A percentile compares a stretch with the other conserved stretches of the same genome.
These are phyloP conservation scores for Monosporascus ibericus DNA, from an alignment of 2,329 filamentous ascomycete genomes.

Conservation along the genomic window DNA sequence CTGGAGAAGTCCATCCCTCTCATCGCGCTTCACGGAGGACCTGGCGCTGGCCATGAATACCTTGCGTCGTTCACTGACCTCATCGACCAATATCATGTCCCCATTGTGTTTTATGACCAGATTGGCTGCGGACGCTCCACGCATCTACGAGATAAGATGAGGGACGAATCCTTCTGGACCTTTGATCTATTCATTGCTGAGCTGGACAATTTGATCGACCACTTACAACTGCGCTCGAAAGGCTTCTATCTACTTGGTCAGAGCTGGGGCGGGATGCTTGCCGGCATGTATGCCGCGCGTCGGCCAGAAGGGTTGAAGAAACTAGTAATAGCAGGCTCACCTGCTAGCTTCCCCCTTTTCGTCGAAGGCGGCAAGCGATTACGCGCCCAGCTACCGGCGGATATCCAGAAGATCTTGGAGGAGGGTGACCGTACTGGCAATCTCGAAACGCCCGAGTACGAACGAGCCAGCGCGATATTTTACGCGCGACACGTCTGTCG, in stretches of 20 bases:
- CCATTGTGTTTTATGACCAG: constrained; percentile 41
- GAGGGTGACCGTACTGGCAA: constrained; percentile 12
- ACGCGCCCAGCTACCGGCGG: constrained; percentile 9
- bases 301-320: constrained; percentile 7
- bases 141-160: constrained; percentile 34
- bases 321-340: constrained; percentile 10
- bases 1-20: constrained; percentile 29
- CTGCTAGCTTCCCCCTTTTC: constrained; percentile 11
- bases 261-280: constrained; percentile 4
- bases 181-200: constrained; percentile 8
- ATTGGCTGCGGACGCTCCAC: constrained; percentile 41
- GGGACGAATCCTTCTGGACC: constrained; percentile 15
- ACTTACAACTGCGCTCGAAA: constrained; percentile 1
- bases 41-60: constrained; percentile 2
- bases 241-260: constrained; percentile 1
- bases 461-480: constrained; percentile 8
- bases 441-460: constrained; percentile 11
- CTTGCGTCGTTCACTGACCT: not conserved
- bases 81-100: not conserved
- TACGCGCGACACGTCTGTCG: constrained; percentile 9
- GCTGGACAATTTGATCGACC: constrained; percentile 7
- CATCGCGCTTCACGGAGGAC: constrained; percentile 7
- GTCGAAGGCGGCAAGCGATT: constrained; percentile 8
- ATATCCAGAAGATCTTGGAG: constrained; percentile 10
- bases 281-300: constrained; percentile 4